Evolutionary conservation across 495 filamentous ascomycete genomes (phyloP).

Genomic region (Neurospora sp.): DNA sequence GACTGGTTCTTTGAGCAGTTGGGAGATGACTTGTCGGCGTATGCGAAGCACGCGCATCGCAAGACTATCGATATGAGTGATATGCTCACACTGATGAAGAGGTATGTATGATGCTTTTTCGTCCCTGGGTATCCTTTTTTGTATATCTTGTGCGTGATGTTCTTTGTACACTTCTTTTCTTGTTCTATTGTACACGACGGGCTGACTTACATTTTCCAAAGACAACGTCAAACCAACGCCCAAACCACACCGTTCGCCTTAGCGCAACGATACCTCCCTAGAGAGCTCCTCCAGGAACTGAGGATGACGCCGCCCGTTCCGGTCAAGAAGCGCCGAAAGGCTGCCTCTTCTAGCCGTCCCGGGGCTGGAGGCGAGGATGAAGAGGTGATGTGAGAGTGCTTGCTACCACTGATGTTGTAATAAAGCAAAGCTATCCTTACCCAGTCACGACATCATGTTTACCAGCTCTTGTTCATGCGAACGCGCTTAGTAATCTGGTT

Average conservation of each 20-base stretch:
- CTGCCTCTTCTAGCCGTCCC: neutral
- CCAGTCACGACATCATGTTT: slow-evolving; percentile 9
- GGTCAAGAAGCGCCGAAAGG: slow-evolving; percentile 10
- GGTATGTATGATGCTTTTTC: slow-evolving; percentile 44
- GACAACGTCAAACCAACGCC: slow-evolving; percentile 67
- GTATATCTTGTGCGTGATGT: slow-evolving; percentile 1
- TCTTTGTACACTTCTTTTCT: slow-evolving; percentile 14
- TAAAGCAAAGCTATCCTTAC: neutral
- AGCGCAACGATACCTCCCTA: slow-evolving; percentile 69
- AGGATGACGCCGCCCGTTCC: slow-evolving; percentile 53
- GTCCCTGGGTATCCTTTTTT: slow-evolving; percentile 13
- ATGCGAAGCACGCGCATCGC: slow-evolving; percentile 71
- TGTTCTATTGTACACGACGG: slow-evolving; percentile 19
- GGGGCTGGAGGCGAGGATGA: slow-evolving; percentile 11
- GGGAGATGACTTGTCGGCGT: slow-evolving; percentile 66
- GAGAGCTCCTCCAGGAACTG: slow-evolving; percentile 74
- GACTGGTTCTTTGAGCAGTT: slow-evolving; percentile 87
- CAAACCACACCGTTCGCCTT: slow-evolving; percentile 72
- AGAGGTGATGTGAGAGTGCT: slow-evolving; percentile 15
- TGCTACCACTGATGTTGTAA: neutral
- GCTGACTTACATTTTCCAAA: slow-evolving; percentile 25
- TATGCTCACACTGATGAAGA: slow-evolving; percentile 68
- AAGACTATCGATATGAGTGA: slow-evolving; percentile 82
- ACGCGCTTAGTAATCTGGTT: slow-evolving; percentile 63
- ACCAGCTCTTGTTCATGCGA: slow-evolving; percentile 76